These are phyloP conservation scores for Xanthoconium purpureum DNA, from an alignment of 768 basidiomycete species.

Conservation along the genomic window DNA sequence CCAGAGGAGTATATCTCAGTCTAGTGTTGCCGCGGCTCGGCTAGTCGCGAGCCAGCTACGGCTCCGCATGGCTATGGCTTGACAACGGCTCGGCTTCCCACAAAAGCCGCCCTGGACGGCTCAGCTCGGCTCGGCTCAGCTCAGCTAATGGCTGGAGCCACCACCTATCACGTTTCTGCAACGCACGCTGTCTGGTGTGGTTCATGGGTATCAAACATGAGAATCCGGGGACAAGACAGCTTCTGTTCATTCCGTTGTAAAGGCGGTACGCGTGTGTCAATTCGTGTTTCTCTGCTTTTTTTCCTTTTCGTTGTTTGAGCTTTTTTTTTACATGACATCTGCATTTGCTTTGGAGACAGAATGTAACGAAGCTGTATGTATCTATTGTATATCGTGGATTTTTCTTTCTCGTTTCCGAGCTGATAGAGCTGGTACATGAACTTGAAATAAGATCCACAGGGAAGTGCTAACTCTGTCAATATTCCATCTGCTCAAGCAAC, in stretches of 20 bases:
- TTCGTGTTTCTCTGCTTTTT: neutral
- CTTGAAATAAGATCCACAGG: too few species aligned
- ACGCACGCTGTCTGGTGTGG: slow-evolving; percentile 63
- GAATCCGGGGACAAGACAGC: slow-evolving; percentile 18
- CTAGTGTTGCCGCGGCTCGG: slow-evolving; percentile 24
- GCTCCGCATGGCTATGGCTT: too few species aligned
- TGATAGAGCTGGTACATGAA: too few species aligned
- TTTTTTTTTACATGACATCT: slow-evolving; percentile 8
- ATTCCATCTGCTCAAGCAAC: too few species aligned
- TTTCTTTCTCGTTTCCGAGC: too few species aligned
- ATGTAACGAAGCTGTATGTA: slow-evolving; percentile 19
- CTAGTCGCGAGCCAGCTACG: too few species aligned
- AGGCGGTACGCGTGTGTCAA: too few species aligned
- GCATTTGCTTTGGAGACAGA: slow-evolving; percentile 19
- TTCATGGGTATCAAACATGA: slow-evolving; percentile 85
- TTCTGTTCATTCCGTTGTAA: slow-evolving; percentile 24
- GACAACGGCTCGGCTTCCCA: too few species aligned
- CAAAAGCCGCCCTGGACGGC: slow-evolving; percentile 39
- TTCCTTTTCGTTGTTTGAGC: neutral
- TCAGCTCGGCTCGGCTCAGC: too few species aligned
- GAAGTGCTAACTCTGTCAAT: too few species aligned
- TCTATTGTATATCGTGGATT: slow-evolving; percentile 24
- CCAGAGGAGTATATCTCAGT: slow-evolving; percentile 43
- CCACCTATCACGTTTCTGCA: slow-evolving; percentile 48
- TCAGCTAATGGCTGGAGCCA: too few species aligned